Percentiles rank a stretch among this genome's conserved stretches.
phyloP scores from a whole-genome alignment of 108 stramenopile species.

The Skeletonema tropicum region DNA sequence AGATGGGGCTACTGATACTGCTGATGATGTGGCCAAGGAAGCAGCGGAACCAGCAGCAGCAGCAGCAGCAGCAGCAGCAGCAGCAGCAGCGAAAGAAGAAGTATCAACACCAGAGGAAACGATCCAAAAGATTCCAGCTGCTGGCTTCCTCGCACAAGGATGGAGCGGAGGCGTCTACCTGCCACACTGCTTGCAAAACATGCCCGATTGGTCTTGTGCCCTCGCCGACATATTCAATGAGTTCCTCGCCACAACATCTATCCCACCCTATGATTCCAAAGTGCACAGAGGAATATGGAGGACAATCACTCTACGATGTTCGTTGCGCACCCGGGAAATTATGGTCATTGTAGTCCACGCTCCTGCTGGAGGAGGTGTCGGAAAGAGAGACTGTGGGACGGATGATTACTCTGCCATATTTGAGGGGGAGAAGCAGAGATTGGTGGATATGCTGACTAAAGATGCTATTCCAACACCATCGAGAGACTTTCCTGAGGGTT shows the following conservation, averaged over 20 bases:
- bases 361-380: conserved; percentile 61
- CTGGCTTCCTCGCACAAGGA: conserved; percentile 79
- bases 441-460: conserved; percentile 54
- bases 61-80: neutral
- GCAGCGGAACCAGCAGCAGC: neutral
- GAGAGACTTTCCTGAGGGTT: conserved; percentile 30
- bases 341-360: conserved; percentile 80
- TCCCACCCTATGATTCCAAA: conserved; percentile 73
- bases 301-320: conserved; percentile 71
- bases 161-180: conserved; percentile 75
- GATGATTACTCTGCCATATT: conserved; percentile 50
- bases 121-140: conserved; percentile 52
- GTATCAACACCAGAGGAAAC: neutral
- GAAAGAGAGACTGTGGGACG: conserved; percentile 45
- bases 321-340: conserved; percentile 63
- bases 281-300: conserved; percentile 77
- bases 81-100: neutral
- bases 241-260: conserved; percentile 54
- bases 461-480: conserved; percentile 34
- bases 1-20: neutral
- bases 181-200: conserved; percentile 80
- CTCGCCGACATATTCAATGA: conserved; percentile 70
- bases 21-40: neutral
- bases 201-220: conserved; percentile 68
- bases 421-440: conserved; percentile 63